These are phyloP conservation scores for Clausena lansium DNA, from an alignment of 345 rosid genomes.

Conservation along the genomic window DNA sequence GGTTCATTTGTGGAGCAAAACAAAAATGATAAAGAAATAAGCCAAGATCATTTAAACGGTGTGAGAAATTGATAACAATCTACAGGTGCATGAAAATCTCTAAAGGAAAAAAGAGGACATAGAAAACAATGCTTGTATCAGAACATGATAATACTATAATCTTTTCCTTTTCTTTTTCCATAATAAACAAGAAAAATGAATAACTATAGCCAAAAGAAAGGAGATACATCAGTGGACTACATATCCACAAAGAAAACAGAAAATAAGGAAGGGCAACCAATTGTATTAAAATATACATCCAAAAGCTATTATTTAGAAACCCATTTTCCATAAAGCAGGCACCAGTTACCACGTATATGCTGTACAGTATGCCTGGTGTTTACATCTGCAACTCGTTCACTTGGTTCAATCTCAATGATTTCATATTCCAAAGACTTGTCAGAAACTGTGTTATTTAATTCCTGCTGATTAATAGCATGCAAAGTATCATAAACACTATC, in stretches of 20 bases:
- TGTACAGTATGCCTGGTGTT: slow-evolving; percentile 14
- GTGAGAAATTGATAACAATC: background rate
- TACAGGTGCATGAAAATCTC: background rate
- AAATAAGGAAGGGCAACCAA: background rate
- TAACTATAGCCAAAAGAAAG: background rate
- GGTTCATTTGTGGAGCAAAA: slow-evolving; percentile 4
- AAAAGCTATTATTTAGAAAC: background rate
- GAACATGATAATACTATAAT: background rate
- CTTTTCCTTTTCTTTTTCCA: background rate
- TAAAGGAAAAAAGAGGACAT: background rate
- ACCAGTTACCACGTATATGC: slow-evolving; percentile 41
- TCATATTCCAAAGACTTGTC: slow-evolving; percentile 33
- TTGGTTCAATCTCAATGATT: slow-evolving; percentile 42
- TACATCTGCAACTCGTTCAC: slow-evolving; percentile 23
- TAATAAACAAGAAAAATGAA: background rate
- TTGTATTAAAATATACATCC: background rate
- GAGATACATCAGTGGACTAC: background rate
- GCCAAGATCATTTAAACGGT: no score
- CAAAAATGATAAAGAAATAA: no score
- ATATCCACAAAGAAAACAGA: background rate
- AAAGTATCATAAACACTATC: slow-evolving; percentile 81
- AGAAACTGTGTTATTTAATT: slow-evolving; percentile 21
- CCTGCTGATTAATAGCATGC: slow-evolving; percentile 40
- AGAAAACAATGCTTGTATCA: background rate
- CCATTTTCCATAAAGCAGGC: background rate